phyloP scores from a whole-genome alignment of 2,329 filamentous ascomycete species.

The Thelonectria olida region DNA sequence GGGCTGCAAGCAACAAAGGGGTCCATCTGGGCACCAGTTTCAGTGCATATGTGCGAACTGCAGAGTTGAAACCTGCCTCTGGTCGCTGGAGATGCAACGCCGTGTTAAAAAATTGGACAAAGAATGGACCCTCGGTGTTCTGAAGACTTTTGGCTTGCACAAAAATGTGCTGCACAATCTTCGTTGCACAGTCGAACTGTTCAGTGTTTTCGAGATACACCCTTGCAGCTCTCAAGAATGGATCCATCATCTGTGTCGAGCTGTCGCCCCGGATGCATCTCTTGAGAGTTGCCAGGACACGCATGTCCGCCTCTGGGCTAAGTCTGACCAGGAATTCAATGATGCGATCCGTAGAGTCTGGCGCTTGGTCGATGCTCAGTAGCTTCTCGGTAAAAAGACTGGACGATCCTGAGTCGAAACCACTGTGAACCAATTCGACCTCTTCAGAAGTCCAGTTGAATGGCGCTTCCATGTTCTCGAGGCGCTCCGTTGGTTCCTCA shows the following conservation, averaged over 20 bases:
- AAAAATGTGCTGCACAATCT: conserved; percentile 55
- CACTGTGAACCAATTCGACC: conserved; percentile 54
- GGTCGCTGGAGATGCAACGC: conserved; percentile 42
- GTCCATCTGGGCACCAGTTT: conserved; percentile 56
- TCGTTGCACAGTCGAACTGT: conserved; percentile 44
- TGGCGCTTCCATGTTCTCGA: conserved; percentile 44
- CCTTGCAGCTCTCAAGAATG: conserved; percentile 67
- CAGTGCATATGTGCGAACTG: conserved; percentile 35
- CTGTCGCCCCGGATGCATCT: conserved; percentile 60
- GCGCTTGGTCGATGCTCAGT: conserved; percentile 68
- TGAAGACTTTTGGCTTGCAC: conserved; percentile 55
- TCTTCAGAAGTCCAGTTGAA: conserved; percentile 59
- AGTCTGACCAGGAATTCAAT: conserved; percentile 65
- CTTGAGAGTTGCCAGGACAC: conserved; percentile 63
- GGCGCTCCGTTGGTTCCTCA: conserved; percentile 51
- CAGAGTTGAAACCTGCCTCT: conserved; percentile 34
- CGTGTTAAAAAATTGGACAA: conserved; percentile 55
- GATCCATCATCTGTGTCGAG: conserved; percentile 54
- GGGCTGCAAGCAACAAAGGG: conserved; percentile 59
- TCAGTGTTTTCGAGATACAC: conserved; percentile 60
- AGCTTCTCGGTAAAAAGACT: conserved; percentile 74
- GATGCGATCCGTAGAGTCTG: conserved; percentile 61
- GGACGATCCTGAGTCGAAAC: conserved; percentile 41
- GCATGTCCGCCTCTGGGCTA: conserved; percentile 58
- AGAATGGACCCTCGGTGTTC: conserved; percentile 58